Evolutionary conservation across 164 flowering plant species (phyloP).

Genomic region (Hamamelis virginiana): DNA sequence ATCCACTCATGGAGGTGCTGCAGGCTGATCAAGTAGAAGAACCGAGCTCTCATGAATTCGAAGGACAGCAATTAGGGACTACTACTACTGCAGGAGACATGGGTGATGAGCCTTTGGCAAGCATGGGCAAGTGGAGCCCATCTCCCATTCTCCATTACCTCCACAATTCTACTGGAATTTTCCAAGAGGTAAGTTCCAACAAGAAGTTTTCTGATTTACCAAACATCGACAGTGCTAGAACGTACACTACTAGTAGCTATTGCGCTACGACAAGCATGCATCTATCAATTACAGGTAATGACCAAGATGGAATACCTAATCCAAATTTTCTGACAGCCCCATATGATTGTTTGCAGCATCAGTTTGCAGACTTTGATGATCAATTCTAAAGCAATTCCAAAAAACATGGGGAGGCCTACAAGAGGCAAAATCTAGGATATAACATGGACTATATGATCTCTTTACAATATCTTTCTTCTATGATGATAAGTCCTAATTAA

Average conservation of each 20-base stretch:
- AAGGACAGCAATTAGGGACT: background rate
- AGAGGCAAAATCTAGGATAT: slow-evolving; percentile 15
- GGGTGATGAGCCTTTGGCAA: slow-evolving; percentile 15
- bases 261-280: slow-evolving; percentile 11
- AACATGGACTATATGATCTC: background rate
- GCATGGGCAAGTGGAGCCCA: slow-evolving; percentile 22
- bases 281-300: slow-evolving; percentile 5
- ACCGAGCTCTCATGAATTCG: slow-evolving; percentile 3
- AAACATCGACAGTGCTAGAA: slow-evolving; percentile 6
- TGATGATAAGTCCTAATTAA: background rate
- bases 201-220: slow-evolving; percentile 7
- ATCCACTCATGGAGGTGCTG: slow-evolving; percentile 16
- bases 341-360: slow-evolving; percentile 21
- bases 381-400: slow-evolving; percentile 25
- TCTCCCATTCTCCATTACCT: slow-evolving; percentile 19
- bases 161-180: slow-evolving; percentile 9
- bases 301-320: background rate
- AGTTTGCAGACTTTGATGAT: slow-evolving; percentile 21
- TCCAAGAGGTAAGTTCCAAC: slow-evolving; percentile 27
- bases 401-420: slow-evolving; percentile 21
- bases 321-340: slow-evolving; percentile 5
- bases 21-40: slow-evolving; percentile 26
- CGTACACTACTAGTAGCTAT: background rate
- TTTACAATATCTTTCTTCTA: background rate
- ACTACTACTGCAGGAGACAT: background rate